Percentiles rank a stretch among this genome's conserved stretches.
These are phyloP conservation scores for Podaxis sp. DNA, from an alignment of 768 basidiomycete species.

Conservation along the genomic window DNA sequence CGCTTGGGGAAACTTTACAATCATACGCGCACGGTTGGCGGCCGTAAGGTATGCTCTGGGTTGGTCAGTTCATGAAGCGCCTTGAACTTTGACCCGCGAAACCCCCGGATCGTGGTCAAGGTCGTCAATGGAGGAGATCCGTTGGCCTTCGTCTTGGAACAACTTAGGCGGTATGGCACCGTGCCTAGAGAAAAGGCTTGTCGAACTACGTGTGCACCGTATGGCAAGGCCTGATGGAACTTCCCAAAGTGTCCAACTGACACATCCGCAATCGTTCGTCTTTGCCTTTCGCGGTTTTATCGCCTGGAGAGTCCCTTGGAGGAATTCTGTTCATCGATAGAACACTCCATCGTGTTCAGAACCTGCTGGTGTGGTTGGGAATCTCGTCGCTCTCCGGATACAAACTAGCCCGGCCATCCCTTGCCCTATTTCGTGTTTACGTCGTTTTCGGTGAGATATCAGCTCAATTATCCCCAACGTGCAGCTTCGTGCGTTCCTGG, in stretches of 20 bases:
- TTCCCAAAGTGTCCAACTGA: conserved; percentile 10
- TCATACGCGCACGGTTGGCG: neutral
- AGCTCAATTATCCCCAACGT: neutral
- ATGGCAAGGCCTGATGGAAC: conserved; percentile 3
- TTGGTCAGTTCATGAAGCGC: neutral
- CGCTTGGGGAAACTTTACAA: conserved; percentile 1
- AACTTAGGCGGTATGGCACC: neutral
- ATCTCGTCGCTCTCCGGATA: neutral
- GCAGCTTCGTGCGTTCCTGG: neutral
- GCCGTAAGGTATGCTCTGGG: neutral
- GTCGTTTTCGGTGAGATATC: neutral
- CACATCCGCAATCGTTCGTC: neutral
- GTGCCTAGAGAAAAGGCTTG: conserved; percentile 1
- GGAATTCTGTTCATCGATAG: conserved; percentile 9
- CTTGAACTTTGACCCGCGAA: neutral
- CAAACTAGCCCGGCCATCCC: neutral
- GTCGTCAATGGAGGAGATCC: neutral
- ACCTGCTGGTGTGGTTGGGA: neutral
- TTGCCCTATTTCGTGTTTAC: neutral
- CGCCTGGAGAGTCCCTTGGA: neutral
- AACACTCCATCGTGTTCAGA: conserved; percentile 3
- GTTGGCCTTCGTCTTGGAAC: neutral
- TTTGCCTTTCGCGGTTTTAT: conserved; percentile 10
- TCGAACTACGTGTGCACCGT: neutral
- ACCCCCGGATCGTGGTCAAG: neutral